phyloP scores from a whole-genome alignment of 192 early-diverging fungal species.

The Haplosporangium gracile region DNA sequence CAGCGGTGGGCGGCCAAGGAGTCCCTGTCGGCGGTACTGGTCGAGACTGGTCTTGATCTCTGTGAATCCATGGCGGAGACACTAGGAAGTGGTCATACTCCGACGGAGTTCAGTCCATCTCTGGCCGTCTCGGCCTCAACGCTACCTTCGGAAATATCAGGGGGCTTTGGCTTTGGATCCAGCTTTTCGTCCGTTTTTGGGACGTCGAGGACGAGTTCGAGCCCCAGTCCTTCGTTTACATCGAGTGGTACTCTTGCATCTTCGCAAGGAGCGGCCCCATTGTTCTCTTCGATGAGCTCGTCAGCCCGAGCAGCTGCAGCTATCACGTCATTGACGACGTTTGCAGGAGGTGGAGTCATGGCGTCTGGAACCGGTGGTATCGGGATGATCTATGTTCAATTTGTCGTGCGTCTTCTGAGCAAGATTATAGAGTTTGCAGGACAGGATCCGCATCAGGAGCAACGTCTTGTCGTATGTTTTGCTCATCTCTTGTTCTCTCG shows the following conservation, averaged over 20 bases:
- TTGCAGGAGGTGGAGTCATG: slow-evolving; percentile 46
- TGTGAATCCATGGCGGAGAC: slow-evolving; percentile 46
- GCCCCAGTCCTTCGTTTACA: not conserved
- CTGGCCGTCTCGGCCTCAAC: not conserved
- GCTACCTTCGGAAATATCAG: not conserved
- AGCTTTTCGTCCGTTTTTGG: not conserved
- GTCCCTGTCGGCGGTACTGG: slow-evolving; percentile 30
- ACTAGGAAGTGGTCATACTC: slow-evolving; percentile 20
- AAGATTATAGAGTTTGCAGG: slow-evolving; percentile 55
- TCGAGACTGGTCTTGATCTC: slow-evolving; percentile 49
- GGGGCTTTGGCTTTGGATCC: not conserved
- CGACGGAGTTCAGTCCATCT: not conserved
- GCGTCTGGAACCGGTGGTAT: slow-evolving; percentile 45
- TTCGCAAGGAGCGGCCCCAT: not conserved
- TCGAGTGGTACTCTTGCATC: not conserved
- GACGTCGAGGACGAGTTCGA: not conserved
- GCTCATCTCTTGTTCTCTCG: not conserved
- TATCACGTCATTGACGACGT: slow-evolving; percentile 28
- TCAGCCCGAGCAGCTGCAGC: slow-evolving; percentile 37
- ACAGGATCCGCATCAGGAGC: slow-evolving; percentile 42
- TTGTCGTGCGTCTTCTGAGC: slow-evolving; percentile 44
- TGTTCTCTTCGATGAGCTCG: not conserved
- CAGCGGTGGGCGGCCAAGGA: slow-evolving; percentile 43
- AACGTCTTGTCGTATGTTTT: slow-evolving; percentile 37
- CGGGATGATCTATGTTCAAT: slow-evolving; percentile 49